phyloP scores from a whole-genome alignment of 2,329 filamentous ascomycete species.

The Aureobasidium uvarum region DNA sequence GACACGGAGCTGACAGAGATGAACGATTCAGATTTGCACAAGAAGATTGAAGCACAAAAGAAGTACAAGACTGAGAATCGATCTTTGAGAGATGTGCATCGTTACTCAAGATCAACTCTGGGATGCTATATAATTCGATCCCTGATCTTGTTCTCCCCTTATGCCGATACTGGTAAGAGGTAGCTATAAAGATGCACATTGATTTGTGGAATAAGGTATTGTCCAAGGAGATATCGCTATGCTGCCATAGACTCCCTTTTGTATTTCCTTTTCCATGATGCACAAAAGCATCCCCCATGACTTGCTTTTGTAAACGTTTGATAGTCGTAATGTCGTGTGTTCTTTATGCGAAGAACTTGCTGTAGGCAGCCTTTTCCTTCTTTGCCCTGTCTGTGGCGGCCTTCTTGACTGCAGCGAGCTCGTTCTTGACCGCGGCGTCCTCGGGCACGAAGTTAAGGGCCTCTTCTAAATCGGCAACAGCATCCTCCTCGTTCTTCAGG shows the following conservation, averaged over 20 bases:
- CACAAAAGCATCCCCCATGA: background rate
- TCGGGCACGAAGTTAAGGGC: constrained; percentile 55
- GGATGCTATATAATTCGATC: too few relatives aligned
- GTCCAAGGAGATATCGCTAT: constrained; percentile 6
- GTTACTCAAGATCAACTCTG: too few relatives aligned
- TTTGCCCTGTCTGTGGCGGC: constrained; percentile 67
- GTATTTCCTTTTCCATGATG: background rate
- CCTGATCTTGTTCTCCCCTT: too few relatives aligned
- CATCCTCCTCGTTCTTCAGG: constrained; percentile 80
- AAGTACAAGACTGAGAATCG: constrained; percentile 4
- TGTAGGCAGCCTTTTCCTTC: constrained; percentile 90
- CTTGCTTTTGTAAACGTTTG: constrained; percentile 4
- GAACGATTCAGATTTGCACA: background rate
- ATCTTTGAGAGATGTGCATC: background rate
- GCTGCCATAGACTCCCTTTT: constrained; percentile 1
- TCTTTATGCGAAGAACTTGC: constrained; percentile 72
- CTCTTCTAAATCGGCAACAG: constrained; percentile 49
- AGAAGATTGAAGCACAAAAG: background rate
- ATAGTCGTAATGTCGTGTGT: constrained; percentile 25
- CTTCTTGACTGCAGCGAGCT: constrained; percentile 76
- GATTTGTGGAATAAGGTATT: too few relatives aligned
- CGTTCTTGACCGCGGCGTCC: constrained; percentile 71
- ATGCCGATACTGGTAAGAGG: too few relatives aligned
- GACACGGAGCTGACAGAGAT: constrained; percentile 12
- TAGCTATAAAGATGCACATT: too few relatives aligned